Evolutionary conservation across 441 rosid species (phyloP).

Genomic region (Rhodomyrtus psidioides): DNA sequence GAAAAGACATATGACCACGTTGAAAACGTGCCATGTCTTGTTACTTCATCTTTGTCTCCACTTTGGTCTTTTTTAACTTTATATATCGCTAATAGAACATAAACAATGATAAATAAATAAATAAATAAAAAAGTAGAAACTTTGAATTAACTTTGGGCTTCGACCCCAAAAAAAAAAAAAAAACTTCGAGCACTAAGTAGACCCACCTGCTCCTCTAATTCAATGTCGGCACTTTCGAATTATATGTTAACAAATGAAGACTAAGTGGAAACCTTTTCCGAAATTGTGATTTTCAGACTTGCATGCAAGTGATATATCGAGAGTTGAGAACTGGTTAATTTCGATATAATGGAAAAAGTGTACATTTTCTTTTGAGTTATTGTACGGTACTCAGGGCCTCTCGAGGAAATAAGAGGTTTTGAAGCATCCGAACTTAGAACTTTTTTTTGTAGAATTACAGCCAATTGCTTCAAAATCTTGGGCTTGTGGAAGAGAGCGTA

Average conservation of each 20-base stretch:
- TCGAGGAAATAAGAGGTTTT: too few species aligned
- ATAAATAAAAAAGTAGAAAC: not conserved
- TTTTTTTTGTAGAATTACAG: not conserved
- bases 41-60: not conserved
- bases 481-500: not conserved
- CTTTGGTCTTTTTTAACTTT: not conserved
- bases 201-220: not conserved
- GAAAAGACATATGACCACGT: not conserved
- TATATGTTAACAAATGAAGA: not conserved
- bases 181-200: too few species aligned
- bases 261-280: not conserved
- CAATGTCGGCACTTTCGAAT: not conserved
- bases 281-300: not conserved
- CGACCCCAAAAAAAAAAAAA: too few species aligned
- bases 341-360: not conserved
- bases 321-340: not conserved
- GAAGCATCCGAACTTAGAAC: too few species aligned
- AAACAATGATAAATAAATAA: too few species aligned
- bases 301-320: accelerated
- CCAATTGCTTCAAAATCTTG: not conserved
- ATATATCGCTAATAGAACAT: not conserved
- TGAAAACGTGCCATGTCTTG: not conserved
- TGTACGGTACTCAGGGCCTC: not conserved
- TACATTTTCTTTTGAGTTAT: not conserved
- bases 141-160: not conserved